phyloP scores from a whole-genome alignment of 352 stramenopile species.

The Phytopythium litorale region DNA sequence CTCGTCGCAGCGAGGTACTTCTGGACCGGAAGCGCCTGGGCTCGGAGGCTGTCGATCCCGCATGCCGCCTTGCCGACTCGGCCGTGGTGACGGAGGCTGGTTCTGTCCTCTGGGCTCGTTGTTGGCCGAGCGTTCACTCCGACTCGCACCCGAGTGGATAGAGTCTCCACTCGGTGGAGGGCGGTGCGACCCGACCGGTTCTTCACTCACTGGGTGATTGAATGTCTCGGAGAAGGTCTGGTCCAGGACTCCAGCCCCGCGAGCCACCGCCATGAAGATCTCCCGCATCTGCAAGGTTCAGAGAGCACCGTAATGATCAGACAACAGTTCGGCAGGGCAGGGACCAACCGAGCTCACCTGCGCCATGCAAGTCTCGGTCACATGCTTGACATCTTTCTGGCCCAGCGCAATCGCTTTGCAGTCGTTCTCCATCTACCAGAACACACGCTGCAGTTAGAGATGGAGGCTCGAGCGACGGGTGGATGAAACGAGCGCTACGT shows the following conservation, averaged over 20 bases:
- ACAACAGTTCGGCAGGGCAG: too few relatives aligned
- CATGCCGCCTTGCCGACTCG: conserved; percentile 1
- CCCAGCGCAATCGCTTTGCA: conserved; percentile 86
- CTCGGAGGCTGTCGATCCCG: conserved; percentile 7
- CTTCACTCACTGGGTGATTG: conserved; percentile 24
- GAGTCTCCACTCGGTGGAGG: conserved; percentile 6
- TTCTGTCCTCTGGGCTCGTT: conserved; percentile 9
- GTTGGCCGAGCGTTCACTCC: not conserved
- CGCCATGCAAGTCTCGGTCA: conserved; percentile 81
- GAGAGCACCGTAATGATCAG: not conserved
- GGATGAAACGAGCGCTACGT: conserved; percentile 6
- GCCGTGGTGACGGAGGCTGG: conserved; percentile 6
- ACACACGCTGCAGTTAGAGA: not conserved
- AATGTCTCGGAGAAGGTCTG: conserved; percentile 92
- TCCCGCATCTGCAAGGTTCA: conserved; percentile 46
- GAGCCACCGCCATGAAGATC: conserved; percentile 68
- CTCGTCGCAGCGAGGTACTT: conserved; percentile 37
- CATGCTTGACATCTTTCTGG: conserved; percentile 67
- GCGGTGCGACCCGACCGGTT: conserved; percentile 2
- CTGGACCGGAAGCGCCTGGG: conserved; percentile 5
- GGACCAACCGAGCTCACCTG: conserved; percentile 55
- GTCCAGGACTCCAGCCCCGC: conserved; percentile 84
- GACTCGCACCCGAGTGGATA: conserved; percentile 14
- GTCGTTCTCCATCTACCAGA: conserved; percentile 88
- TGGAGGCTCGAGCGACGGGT: not conserved